Evolutionary conservation across 164 flowering plant species (phyloP).

Genomic region (Vitis vinifera): DNA sequence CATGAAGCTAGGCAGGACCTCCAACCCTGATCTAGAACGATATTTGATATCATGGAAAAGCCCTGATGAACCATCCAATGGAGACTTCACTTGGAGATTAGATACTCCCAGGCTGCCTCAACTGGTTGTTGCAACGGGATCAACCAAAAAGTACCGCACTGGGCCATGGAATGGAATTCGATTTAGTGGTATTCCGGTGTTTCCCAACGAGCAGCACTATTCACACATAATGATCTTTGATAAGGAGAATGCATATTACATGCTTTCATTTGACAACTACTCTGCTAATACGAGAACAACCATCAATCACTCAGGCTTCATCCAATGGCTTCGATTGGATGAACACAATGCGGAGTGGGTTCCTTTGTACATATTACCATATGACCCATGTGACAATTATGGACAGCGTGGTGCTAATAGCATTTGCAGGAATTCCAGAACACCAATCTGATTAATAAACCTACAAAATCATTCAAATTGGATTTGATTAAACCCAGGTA

Average conservation of each 20-base stretch:
- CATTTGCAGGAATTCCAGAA: conserved; percentile 13
- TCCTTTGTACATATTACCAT: too few species aligned
- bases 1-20: conserved; percentile 31
- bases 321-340: neutral
- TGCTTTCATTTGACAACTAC: neutral
- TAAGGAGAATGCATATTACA: neutral
- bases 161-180: too few species aligned
- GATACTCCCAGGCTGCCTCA: too few species aligned
- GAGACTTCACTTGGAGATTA: too few species aligned
- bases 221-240: too few species aligned
- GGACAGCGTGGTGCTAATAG: conserved; percentile 32
- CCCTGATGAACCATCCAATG: conserved; percentile 25
- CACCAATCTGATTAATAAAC: neutral
- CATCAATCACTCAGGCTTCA: neutral
- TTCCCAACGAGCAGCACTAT: too few species aligned
- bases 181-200: too few species aligned
- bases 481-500: too few species aligned
- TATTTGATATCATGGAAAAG: conserved; percentile 28
- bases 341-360: neutral
- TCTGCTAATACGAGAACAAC: neutral
- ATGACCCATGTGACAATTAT: conserved; percentile 18
- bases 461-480: too few species aligned
- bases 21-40: conserved; percentile 16
- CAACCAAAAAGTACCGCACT: too few species aligned
- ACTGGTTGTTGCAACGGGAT: too few species aligned